Percentiles rank a stretch among this genome's conserved stretches.
phyloP scores from a whole-genome alignment of 495 filamentous ascomycete genomes.

The Tetracladium setigerum region DNA sequence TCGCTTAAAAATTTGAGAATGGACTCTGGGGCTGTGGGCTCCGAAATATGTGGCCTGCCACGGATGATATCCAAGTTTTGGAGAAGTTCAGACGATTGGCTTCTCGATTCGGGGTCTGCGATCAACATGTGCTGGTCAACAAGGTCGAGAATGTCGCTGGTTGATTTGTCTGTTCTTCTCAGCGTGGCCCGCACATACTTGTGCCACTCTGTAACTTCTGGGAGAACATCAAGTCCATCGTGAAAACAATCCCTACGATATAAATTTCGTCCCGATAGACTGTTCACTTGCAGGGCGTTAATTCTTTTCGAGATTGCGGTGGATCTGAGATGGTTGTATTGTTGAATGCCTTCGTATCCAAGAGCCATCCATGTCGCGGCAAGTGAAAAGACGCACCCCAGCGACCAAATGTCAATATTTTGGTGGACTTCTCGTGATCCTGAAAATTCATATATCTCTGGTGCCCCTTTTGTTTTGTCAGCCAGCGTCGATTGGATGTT shows the following conservation, averaged over 20 bases:
- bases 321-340: background rate
- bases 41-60: too few species aligned
- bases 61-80: too few species aligned
- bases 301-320: too few species aligned
- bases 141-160: background rate
- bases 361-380: slow-evolving; percentile 33
- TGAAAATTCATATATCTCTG: slow-evolving; percentile 3
- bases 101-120: too few species aligned
- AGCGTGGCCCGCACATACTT: slow-evolving; percentile 8
- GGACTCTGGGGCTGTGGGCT: too few species aligned
- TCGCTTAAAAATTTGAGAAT: too few species aligned
- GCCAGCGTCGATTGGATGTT: too few species aligned
- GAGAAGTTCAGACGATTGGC: too few species aligned
- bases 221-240: slow-evolving; percentile 17
- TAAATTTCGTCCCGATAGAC: too few species aligned
- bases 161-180: background rate
- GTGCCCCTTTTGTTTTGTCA: background rate
- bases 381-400: slow-evolving; percentile 35
- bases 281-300: too few species aligned
- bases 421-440: slow-evolving; percentile 20
- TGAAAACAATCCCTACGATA: slow-evolving; percentile 21
- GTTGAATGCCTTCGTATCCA: slow-evolving; percentile 21
- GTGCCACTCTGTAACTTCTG: slow-evolving; percentile 23
- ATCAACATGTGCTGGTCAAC: background rate
- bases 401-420: slow-evolving; percentile 34